These are phyloP conservation scores for Monosporozyma solicola DNA, from an alignment of 805 yeast species.

Conservation along the genomic window DNA sequence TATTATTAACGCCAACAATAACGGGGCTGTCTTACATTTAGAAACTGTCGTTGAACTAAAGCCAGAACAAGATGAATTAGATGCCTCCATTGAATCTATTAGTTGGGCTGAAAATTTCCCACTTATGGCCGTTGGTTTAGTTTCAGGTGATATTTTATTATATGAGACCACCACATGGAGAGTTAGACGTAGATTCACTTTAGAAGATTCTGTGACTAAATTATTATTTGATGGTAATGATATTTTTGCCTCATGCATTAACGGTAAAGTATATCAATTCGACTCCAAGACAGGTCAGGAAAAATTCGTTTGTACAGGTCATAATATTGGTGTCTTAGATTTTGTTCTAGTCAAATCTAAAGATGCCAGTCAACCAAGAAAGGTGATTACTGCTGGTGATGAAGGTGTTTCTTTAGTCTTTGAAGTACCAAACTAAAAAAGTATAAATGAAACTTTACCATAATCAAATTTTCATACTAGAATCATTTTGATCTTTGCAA, in stretches of 20 bases:
- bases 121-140: conserved; percentile 79
- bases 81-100: conserved; percentile 70
- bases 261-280: conserved; percentile 79
- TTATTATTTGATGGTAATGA: conserved; percentile 52
- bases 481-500: neutral
- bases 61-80: conserved; percentile 48
- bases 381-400: conserved; percentile 88
- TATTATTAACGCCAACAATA: conserved; percentile 59
- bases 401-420: conserved; percentile 87
- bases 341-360: conserved; percentile 53
- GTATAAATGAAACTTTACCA: neutral
- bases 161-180: conserved; percentile 85
- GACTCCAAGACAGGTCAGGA: conserved; percentile 81
- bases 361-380: conserved; percentile 28
- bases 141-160: conserved; percentile 75
- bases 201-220: conserved; percentile 81
- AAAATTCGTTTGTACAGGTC: conserved; percentile 77
- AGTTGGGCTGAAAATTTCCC: conserved; percentile 63
- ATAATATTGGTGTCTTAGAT: conserved; percentile 87
- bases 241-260: conserved; percentile 67
- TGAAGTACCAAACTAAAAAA: conserved; percentile 27
- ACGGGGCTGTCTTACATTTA: conserved; percentile 57
- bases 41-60: conserved; percentile 55
- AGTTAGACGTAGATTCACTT: conserved; percentile 57
- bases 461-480: neutral